Conservation (phyloP, 2,329 filamentous ascomycete genomes). For the Aspergillus thermomutatus region DNA sequence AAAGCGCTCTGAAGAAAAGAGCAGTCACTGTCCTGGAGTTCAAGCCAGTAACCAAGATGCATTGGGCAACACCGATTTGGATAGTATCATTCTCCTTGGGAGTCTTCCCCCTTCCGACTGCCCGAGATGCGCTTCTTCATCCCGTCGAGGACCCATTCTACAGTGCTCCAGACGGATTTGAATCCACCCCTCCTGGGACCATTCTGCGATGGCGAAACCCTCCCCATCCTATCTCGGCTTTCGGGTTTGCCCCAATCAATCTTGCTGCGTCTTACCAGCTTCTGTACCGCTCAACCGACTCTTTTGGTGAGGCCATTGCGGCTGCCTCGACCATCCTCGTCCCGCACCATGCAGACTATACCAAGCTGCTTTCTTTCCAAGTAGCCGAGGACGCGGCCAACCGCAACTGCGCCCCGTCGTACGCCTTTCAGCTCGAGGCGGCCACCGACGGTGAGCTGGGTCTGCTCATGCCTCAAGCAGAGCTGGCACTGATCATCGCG, state of each 20-base stretch:
- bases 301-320: constrained; percentile 31
- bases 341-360: constrained; percentile 29
- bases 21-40: too few relatives aligned
- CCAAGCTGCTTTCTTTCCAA: constrained; percentile 43
- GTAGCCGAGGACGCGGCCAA: constrained; percentile 29
- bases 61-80: too few relatives aligned
- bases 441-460: constrained; percentile 36
- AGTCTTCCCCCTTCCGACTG: not conserved
- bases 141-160: constrained; percentile 29
- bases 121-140: constrained; percentile 7
- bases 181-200: constrained; percentile 21
- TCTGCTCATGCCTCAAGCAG: constrained; percentile 31
- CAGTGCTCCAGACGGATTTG: constrained; percentile 24
- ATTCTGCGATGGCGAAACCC: constrained; percentile 25
- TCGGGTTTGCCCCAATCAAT: constrained; percentile 20
- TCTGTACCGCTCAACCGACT: constrained; percentile 41
- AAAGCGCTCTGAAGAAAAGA: too few relatives aligned
- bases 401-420: constrained; percentile 27
- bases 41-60: too few relatives aligned
- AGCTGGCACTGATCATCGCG: constrained; percentile 30
- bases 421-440: constrained; percentile 34
- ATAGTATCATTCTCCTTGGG: too few relatives aligned
- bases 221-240: constrained; percentile 21
- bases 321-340: constrained; percentile 41
- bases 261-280: constrained; percentile 32